Conservation (phyloP, 2,329 filamentous ascomycete genomes). For the Aspergillus sp. region DNA sequence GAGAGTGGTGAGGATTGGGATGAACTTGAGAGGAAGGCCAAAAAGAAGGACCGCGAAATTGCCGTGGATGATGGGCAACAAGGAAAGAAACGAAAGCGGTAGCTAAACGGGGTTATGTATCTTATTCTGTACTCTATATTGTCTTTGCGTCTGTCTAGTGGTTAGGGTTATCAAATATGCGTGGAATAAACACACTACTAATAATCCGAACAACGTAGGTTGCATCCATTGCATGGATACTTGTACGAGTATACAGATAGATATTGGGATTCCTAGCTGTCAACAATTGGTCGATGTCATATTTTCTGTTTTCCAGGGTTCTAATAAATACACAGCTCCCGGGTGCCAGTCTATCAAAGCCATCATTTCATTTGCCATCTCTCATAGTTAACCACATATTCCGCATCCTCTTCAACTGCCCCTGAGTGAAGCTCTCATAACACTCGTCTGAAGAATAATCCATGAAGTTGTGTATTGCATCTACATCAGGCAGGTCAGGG, state of each 20-base stretch:
- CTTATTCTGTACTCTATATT: no score
- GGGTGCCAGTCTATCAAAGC: neutral
- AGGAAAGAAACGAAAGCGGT: constrained; percentile 69
- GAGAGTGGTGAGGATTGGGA: constrained; percentile 90
- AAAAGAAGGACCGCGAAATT: constrained; percentile 52
- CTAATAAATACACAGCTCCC: neutral
- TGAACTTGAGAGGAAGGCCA: constrained; percentile 80
- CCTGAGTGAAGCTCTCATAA: constrained; percentile 45
- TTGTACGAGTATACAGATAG: no score
- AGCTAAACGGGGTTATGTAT: constrained; percentile 1
- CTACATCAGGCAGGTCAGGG: constrained; percentile 37
- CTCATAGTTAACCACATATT: constrained; percentile 43
- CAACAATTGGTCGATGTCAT: constrained; percentile 1
- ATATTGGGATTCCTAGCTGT: no score
- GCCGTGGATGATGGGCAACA: constrained; percentile 44
- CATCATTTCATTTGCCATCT: constrained; percentile 22
- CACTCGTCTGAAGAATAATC: constrained; percentile 51
- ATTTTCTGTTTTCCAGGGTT: constrained; percentile 1
- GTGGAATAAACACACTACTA: no score
- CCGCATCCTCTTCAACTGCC: constrained; percentile 45
- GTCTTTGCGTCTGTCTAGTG: no score
- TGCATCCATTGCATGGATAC: no score
- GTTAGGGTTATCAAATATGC: no score
- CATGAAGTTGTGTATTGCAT: constrained; percentile 54
- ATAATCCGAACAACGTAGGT: no score